These are phyloP conservation scores for Raffaelea albimanens DNA, from an alignment of 2,329 filamentous ascomycete species.

Conservation along the genomic window DNA sequence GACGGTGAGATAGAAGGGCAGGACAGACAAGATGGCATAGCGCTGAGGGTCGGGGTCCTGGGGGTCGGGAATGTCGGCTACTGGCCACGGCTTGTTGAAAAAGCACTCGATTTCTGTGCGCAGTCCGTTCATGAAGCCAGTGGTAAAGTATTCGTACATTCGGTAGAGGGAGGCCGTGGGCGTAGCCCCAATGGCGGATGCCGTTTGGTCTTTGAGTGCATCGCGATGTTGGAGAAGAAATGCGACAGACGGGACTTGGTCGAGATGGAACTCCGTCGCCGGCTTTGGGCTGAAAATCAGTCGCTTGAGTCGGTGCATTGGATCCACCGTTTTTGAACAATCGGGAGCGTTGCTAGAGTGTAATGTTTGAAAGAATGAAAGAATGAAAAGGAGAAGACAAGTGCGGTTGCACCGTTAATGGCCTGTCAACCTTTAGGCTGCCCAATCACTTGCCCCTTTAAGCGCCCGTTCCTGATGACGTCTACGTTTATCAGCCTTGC, in stretches of 20 bases:
- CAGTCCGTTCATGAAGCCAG: not conserved
- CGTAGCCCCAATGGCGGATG: not conserved
- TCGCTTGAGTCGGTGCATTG: too few species aligned
- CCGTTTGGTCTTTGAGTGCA: not conserved
- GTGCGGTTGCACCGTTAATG: too few species aligned
- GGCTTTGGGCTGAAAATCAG: not conserved
- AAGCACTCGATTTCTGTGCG: not conserved
- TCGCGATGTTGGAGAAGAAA: not conserved
- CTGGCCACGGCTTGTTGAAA: constrained; percentile 2
- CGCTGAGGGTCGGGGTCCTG: constrained; percentile 1
- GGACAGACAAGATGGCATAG: constrained; percentile 2
- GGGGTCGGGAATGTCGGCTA: constrained; percentile 2
- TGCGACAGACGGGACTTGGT: not conserved
- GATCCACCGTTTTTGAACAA: too few species aligned
- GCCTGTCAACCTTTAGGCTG: too few species aligned
- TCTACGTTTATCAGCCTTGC: too few species aligned
- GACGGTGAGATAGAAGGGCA: constrained; percentile 1
- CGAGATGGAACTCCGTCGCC: not conserved
- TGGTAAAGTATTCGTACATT: not conserved
- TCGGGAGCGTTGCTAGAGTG: too few species aligned
- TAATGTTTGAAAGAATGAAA: too few species aligned
- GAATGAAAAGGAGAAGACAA: too few species aligned
- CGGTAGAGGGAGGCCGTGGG: not conserved
- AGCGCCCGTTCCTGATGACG: too few species aligned
- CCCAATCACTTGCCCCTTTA: too few species aligned